Evolutionary conservation across 2,329 filamentous ascomycete genomes (phyloP).

Genomic region (Chaetomium olivaceum): DNA sequence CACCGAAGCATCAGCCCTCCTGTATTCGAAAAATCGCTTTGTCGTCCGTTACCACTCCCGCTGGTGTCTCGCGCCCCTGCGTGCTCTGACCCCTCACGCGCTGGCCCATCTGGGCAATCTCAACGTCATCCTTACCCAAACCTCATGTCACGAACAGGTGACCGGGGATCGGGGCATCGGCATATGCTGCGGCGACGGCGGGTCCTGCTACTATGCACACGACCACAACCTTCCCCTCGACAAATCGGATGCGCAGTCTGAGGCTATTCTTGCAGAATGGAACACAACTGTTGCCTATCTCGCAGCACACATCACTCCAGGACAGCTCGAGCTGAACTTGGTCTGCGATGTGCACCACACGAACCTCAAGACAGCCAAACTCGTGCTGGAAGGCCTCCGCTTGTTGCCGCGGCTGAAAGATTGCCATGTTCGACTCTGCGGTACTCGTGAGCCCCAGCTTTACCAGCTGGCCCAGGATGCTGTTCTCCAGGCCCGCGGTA

Average conservation of each 20-base stretch:
- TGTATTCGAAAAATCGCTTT: slow-evolving; percentile 9
- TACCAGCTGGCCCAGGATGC: slow-evolving; percentile 4
- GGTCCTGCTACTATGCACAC: no score
- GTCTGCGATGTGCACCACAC: slow-evolving; percentile 7
- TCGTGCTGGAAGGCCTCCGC: not conserved
- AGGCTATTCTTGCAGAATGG: not conserved
- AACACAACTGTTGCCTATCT: not conserved
- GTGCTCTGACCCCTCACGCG: not conserved
- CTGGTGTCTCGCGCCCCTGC: not conserved
- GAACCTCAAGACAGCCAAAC: not conserved
- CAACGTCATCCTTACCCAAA: slow-evolving; percentile 10
- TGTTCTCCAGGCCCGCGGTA: not conserved
- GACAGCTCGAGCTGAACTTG: not conserved
- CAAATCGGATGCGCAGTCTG: not conserved
- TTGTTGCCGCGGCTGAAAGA: slow-evolving; percentile 10
- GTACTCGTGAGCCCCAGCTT: not conserved
- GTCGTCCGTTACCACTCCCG: not conserved
- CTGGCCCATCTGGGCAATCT: not conserved
- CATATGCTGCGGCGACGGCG: not conserved
- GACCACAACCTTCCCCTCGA: not conserved
- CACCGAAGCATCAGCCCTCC: not conserved
- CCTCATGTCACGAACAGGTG: slow-evolving; percentile 1
- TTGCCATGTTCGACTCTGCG: slow-evolving; percentile 13
- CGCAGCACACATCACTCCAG: not conserved
- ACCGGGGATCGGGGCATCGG: not conserved